Conservation (phyloP, 192 early-diverging fungal species). For the Linnemannia elongata region DNA sequence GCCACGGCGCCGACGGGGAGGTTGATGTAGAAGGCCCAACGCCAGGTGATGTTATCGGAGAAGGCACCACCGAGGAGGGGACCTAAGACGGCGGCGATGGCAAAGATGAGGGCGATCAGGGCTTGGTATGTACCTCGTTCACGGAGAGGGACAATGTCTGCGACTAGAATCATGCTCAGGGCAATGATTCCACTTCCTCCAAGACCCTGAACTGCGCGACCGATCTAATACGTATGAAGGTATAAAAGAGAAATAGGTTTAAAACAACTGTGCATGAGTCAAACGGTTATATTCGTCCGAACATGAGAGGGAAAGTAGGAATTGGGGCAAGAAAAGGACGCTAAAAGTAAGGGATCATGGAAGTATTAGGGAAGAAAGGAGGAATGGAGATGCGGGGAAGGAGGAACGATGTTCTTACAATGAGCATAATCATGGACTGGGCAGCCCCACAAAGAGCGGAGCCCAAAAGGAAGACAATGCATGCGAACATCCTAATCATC, state of each 20-base stretch:
- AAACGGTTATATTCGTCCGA: not conserved
- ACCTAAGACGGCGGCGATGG: constrained; percentile 78
- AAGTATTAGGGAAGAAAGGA: not conserved
- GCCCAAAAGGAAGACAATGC: constrained; percentile 73
- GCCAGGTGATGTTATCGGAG: constrained; percentile 75
- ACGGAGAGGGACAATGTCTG: constrained; percentile 68
- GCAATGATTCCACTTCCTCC: constrained; percentile 71
- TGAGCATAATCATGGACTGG: constrained; percentile 66
- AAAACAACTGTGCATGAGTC: constrained; percentile 1
- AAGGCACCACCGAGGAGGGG: constrained; percentile 87
- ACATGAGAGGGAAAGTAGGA: not conserved
- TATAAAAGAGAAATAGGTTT: not conserved
- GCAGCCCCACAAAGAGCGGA: constrained; percentile 75
- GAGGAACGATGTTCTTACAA: constrained; percentile 41
- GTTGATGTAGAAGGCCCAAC: constrained; percentile 89
- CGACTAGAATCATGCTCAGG: constrained; percentile 72
- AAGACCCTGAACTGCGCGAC: constrained; percentile 70
- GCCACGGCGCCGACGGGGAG: constrained; percentile 75
- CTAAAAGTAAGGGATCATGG: not conserved
- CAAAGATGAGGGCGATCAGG: constrained; percentile 79
- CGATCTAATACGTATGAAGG: constrained; percentile 3
- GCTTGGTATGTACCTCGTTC: constrained; percentile 84
- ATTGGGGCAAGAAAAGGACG: not conserved
- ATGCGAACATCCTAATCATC: constrained; percentile 40
- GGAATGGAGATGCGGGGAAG: not conserved